Evolutionary conservation across 352 stramenopile genomes (phyloP), one percentile per base, ranked within the genome.

Genomic region (Globisporangium spiculum): DNA sequence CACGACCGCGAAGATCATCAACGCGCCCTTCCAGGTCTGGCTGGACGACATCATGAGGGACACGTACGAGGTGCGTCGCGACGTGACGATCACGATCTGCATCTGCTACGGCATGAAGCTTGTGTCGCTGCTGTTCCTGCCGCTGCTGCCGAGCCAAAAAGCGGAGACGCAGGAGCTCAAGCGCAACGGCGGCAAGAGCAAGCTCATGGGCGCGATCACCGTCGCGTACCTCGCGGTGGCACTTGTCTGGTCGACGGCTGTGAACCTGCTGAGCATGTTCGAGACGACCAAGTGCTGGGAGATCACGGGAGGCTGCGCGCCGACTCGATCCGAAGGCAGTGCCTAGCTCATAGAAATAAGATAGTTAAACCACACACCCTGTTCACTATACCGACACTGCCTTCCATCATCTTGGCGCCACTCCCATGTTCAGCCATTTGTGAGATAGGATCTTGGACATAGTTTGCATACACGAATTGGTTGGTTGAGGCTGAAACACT

Each of bases 61-160:
- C 62, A 77, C 78, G 27, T 73, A 67, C 53, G 58, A 76, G 4
- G 70, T 83, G 34, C 82, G 82, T n/a, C 74, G 75, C 53, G 80
- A 90, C 24, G 75, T 89, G 18, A 89, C 80, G 16, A 81, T 86
- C 57, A 88, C 76, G 10, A 84, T 86, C 60, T 78, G 75, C 59
- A 83, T 89, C 22, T 83, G 75, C 63, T 89, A 87, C 73, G 58
- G 62, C 20, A 79, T 79, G 72, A 90, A 90, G 72, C 52, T 88
- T 14, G 22, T 83, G 5, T 86, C 82, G 59, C 58, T 90, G 46
- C 67, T 63, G 8, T 84, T 84, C 55, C 56, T 90, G 22, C 75
- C 73, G 60, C 61, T 88, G 67, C 66, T 90, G 26, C 81, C 81
- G 60, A 72, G 71, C 0, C 81, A 90, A 54, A 85, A 85, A 61